These are phyloP conservation scores for Heliamphora pulchella DNA, from an alignment of 179 eudicot genomes.

Conservation along the genomic window DNA sequence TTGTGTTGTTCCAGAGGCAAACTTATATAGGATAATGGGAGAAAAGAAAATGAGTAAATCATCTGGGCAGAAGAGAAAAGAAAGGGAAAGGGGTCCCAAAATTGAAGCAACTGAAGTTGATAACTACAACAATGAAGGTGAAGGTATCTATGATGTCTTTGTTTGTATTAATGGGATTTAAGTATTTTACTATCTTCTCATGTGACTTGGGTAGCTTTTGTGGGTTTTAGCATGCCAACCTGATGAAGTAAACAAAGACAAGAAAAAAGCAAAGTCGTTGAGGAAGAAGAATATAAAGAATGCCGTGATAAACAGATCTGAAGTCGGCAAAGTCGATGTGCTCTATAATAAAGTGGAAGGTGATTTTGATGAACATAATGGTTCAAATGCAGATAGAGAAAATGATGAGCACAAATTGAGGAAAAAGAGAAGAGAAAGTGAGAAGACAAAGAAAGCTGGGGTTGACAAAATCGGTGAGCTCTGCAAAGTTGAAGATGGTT, in stretches of 20 bases:
- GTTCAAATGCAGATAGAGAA: background rate
- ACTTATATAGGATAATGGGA: background rate
- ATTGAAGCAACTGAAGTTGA: background rate
- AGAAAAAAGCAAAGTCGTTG: constrained; percentile 31
- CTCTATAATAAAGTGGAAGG: constrained; percentile 3
- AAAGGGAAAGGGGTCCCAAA: background rate
- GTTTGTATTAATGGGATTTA: background rate
- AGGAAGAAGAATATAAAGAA: constrained; percentile 27
- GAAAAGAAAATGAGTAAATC: constrained; percentile 7
- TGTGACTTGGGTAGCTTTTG: background rate
- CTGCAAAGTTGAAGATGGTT: constrained; percentile 10
- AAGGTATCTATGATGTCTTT: background rate
- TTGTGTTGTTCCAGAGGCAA: constrained; percentile 6
- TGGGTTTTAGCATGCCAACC: background rate
- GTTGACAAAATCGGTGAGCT: background rate
- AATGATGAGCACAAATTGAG: constrained; percentile 17
- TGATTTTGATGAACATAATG: background rate
- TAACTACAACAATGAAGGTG: constrained; percentile 4
- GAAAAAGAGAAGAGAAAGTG: constrained; percentile 20
- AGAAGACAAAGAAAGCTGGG: constrained; percentile 9
- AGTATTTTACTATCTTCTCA: background rate
- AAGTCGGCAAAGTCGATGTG: background rate
- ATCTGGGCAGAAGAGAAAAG: constrained; percentile 2
- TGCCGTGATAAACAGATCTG: constrained; percentile 2
- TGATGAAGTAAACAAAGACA: constrained; percentile 27